Base-by-base conservation (phyloP, 352 stramenopile species). In the Pythium aphanidermatum region DNA sequence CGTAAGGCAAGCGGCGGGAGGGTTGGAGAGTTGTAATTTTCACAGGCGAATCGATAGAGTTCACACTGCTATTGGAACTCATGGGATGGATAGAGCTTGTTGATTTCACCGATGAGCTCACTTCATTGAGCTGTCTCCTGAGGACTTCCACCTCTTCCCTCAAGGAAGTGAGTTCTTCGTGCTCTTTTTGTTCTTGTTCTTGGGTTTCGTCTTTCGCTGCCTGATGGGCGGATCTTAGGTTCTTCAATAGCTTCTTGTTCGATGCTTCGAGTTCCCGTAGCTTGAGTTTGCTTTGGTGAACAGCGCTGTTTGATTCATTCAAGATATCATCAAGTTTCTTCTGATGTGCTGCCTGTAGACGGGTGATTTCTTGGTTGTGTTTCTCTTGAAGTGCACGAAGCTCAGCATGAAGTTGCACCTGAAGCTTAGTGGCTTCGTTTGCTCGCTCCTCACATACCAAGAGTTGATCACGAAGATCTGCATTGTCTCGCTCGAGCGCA, bases 1-100 rank as follows among this genome's bases (percentile, higher is more conserved):
- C 80, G 37, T 92, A 92, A n/a, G 77, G 80, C 43, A 92, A 51
- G 2, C 80, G 74, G 14, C 65, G 56, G 4, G 66, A 63, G 6
- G 77, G 70, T 20, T 79, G 70, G 12, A 90, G 37, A 3, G 70
- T 58, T 20, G 67, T 62, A 37, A 81, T 32, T 2, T 33, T 10
- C 26, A 30, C 5, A 2, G 31, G 48, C 32, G 33, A 29, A 39
- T 62, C 41, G 0, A 58, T 24, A n/a, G n/a, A n/a, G n/a, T n/a
- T n/a, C n/a, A n/a, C n/a, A n/a, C n/a, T n/a, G n/a, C n/a, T n/a
- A n/a, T n/a, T n/a, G n/a, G n/a, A n/a, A n/a, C n/a, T n/a, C n/a
- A n/a, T n/a, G n/a, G n/a, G n/a, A n/a, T n/a, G n/a, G n/a, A n/a
- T n/a, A n/a, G n/a, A n/a, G n/a, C n/a, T n/a, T n/a, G n/a, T n/a